Evolutionary conservation across 2,329 filamentous ascomycete species (phyloP).

Genomic region (Ceratocystis alfenasii): DNA sequence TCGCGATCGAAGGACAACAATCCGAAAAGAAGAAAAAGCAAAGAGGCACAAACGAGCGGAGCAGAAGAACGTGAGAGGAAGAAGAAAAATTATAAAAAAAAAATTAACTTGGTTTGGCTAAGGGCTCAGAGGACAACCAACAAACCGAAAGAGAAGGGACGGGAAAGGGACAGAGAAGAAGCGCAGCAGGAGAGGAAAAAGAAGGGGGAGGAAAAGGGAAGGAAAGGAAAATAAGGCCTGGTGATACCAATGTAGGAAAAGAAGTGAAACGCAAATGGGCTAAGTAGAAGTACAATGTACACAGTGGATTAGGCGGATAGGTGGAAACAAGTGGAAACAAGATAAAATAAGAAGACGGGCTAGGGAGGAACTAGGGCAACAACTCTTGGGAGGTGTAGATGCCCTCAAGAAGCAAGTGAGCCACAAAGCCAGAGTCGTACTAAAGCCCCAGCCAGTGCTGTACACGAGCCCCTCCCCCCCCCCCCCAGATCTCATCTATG

Average conservation of each 20-base stretch:
- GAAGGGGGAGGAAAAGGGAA: constrained; percentile 6
- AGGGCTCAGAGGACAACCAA: constrained; percentile 16
- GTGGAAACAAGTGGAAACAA: constrained; percentile 10
- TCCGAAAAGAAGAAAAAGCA: constrained; percentile 9
- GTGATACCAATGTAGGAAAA: constrained; percentile 12
- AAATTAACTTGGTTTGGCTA: constrained; percentile 11
- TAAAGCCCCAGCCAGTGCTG: not conserved
- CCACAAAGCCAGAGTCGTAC: not conserved
- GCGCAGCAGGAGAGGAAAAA: constrained; percentile 13
- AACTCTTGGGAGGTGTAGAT: not conserved
- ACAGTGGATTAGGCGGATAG: not conserved
- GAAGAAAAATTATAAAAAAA: constrained; percentile 21
- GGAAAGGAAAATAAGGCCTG: constrained; percentile 17
- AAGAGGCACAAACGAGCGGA: constrained; percentile 18
- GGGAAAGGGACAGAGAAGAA: constrained; percentile 11
- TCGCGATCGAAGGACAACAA: constrained; percentile 8
- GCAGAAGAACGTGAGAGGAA: constrained; percentile 18
- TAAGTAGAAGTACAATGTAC: not conserved
- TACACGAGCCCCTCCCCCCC: no score
- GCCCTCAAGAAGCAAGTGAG: not conserved
- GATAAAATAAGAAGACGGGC: constrained; percentile 10
- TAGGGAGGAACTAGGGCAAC: not conserved
- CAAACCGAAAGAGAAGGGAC: constrained; percentile 16
- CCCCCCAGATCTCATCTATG: not conserved
- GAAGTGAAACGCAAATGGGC: constrained; percentile 4